These are phyloP conservation scores for Fusarium pseudocircinatum DNA, from an alignment of 2,329 filamentous ascomycete species.

Conservation along the genomic window DNA sequence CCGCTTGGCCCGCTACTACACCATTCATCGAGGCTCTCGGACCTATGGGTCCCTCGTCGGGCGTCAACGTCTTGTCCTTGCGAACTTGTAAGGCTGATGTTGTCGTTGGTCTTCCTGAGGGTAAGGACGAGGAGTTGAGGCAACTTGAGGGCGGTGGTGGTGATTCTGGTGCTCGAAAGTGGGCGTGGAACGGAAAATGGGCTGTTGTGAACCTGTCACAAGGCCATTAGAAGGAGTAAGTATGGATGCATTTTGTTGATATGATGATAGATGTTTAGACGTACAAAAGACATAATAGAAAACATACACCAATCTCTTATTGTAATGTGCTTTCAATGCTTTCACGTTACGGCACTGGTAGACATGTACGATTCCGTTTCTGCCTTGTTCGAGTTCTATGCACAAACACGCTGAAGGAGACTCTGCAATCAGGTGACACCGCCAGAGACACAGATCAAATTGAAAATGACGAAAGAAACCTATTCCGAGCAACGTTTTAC, in stretches of 20 bases:
- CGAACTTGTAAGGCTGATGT: slow-evolving; percentile 97
- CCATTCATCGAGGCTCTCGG: slow-evolving; percentile 87
- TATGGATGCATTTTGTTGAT: neutral
- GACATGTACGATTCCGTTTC: too few species aligned
- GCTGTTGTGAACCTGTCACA: slow-evolving; percentile 76
- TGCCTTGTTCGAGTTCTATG: too few species aligned
- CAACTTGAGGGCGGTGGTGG: slow-evolving; percentile 75
- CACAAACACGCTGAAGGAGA: too few species aligned
- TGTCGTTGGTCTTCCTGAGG: slow-evolving; percentile 84
- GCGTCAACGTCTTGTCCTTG: slow-evolving; percentile 84
- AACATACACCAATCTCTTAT: neutral
- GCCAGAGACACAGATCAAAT: neutral
- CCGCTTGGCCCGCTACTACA: slow-evolving; percentile 83
- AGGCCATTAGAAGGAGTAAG: slow-evolving; percentile 40
- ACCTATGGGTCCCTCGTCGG: slow-evolving; percentile 82
- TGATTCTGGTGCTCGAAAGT: slow-evolving; percentile 77
- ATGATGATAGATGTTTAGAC: slow-evolving; percentile 27
- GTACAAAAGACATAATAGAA: slow-evolving; percentile 9
- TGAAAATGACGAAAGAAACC: neutral
- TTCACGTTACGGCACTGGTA: too few species aligned
- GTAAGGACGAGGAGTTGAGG: slow-evolving; percentile 83
- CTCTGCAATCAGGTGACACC: neutral
- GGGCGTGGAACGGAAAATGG: slow-evolving; percentile 98
- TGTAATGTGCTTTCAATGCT: neutral
- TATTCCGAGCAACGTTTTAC: neutral